Evolutionary conservation across 495 filamentous ascomycete genomes (phyloP).

Genomic region (Neurospora discreta): DNA sequence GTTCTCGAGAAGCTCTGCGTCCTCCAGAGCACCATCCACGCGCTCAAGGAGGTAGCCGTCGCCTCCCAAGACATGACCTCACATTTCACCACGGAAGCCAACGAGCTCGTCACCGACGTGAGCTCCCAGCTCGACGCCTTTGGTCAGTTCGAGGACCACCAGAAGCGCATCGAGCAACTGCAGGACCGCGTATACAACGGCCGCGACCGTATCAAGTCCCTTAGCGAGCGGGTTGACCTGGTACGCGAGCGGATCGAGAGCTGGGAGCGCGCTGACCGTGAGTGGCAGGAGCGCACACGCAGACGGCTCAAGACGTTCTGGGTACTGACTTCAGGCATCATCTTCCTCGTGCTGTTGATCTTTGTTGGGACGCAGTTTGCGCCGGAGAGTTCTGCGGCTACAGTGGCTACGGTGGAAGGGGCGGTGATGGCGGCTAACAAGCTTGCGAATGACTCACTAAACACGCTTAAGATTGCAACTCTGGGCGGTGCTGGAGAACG

Average conservation of each 20-base stretch:
- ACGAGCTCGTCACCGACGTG: constrained; percentile 50
- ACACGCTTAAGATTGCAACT: constrained; percentile 1
- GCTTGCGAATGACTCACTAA: constrained; percentile 10
- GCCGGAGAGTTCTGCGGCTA: constrained; percentile 10
- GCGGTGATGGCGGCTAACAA: not conserved
- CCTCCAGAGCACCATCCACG: constrained; percentile 54
- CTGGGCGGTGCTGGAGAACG: not conserved
- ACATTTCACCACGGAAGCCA: constrained; percentile 51
- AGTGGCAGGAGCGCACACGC: constrained; percentile 60
- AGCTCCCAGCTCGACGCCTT: constrained; percentile 54
- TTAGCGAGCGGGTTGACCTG: constrained; percentile 54
- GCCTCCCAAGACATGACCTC: constrained; percentile 49
- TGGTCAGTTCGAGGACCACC: constrained; percentile 58
- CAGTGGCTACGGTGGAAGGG: not conserved
- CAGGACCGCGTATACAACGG: constrained; percentile 54
- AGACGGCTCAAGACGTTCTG: constrained; percentile 52
- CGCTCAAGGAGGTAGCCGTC: constrained; percentile 57
- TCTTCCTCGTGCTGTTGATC: constrained; percentile 35
- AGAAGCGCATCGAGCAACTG: constrained; percentile 52
- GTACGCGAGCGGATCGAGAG: constrained; percentile 54
- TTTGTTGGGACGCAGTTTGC: constrained; percentile 30
- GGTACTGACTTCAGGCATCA: constrained; percentile 37
- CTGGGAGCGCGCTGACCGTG: constrained; percentile 60
- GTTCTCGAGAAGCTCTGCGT: constrained; percentile 65
- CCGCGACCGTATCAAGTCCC: constrained; percentile 48